Percentiles rank a stretch among this genome's conserved stretches.
phyloP scores from a whole-genome alignment of 177 flowering plant genomes.

The Telopea speciosissima region DNA sequence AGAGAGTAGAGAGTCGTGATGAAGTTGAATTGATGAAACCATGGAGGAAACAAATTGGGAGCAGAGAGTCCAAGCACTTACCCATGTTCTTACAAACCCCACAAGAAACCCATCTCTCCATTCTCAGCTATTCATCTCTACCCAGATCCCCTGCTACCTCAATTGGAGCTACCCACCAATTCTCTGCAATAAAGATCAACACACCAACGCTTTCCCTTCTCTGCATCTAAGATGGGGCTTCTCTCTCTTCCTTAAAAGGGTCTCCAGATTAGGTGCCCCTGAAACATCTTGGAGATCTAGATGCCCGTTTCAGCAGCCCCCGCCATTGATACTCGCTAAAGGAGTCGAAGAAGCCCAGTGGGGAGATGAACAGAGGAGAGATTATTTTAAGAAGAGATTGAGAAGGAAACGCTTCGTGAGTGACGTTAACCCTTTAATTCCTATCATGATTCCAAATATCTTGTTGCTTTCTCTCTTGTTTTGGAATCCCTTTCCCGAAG shows the following conservation, averaged over 20 bases:
- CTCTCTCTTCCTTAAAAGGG: conserved; percentile 56
- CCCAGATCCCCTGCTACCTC: conserved; percentile 70
- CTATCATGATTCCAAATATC: conserved; percentile 61
- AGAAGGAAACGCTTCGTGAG: conserved; percentile 35
- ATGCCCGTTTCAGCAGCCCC: conserved; percentile 80
- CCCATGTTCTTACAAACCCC: conserved; percentile 68
- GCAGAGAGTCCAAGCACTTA: conserved; percentile 52
- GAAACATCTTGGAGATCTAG: conserved; percentile 73
- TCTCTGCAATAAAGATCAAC: conserved; percentile 35
- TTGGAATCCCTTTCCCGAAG: conserved; percentile 45
- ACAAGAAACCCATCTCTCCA: conserved; percentile 67
- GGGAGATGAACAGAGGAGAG: conserved; percentile 46
- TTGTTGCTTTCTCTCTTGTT: conserved; percentile 41
- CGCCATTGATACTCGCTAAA: conserved; percentile 64
- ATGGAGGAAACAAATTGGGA: conserved; percentile 72
- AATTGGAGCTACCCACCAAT: conserved; percentile 88
- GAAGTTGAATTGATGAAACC: not conserved
- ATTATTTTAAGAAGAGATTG: conserved; percentile 43
- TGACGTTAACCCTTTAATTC: conserved; percentile 54
- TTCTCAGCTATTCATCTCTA: conserved; percentile 69
- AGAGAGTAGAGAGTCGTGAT: not conserved
- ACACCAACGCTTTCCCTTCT: conserved; percentile 17
- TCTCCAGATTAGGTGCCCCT: conserved; percentile 44
- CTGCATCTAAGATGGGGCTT: conserved; percentile 48
- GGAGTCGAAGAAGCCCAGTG: conserved; percentile 60